phyloP scores from a whole-genome alignment of 768 basidiomycete genomes.

The Hypsizygus marmoreus region DNA sequence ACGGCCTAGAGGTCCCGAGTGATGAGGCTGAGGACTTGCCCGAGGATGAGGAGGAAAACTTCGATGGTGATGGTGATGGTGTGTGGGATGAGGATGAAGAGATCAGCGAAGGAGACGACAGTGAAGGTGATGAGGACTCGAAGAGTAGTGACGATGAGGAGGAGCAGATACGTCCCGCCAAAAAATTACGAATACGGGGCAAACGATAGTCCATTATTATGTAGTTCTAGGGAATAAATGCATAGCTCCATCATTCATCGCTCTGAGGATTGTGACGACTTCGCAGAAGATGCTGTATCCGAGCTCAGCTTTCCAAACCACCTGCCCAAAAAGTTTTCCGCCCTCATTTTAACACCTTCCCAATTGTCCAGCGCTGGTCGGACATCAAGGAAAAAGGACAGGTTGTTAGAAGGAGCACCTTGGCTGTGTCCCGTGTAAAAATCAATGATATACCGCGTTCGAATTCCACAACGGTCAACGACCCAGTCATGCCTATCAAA shows the following conservation, averaged over 20 bases:
- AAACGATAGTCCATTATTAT: constrained; percentile 39
- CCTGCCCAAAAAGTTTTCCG: constrained; percentile 52
- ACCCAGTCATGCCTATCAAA: constrained; percentile 99
- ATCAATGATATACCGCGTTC: constrained; percentile 94
- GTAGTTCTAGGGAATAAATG: constrained; percentile 8
- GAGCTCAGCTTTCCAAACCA: constrained; percentile 24
- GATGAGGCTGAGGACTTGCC: constrained; percentile 19
- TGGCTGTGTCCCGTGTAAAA: constrained; percentile 85
- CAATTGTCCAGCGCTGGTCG: constrained; percentile 92
- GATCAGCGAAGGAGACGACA: constrained; percentile 42
- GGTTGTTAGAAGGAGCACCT: constrained; percentile 45
- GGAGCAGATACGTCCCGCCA: constrained; percentile 46
- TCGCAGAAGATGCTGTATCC: not conserved
- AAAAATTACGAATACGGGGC: constrained; percentile 54
- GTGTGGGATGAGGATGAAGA: constrained; percentile 42
- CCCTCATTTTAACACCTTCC: constrained; percentile 90
- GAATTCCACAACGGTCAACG: constrained; percentile 89
- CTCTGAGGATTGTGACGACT: constrained; percentile 3
- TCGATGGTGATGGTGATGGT: constrained; percentile 34
- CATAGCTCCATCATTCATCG: constrained; percentile 1
- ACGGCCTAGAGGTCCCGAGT: constrained; percentile 23
- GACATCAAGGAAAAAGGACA: constrained; percentile 93
- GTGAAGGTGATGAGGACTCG: constrained; percentile 38
- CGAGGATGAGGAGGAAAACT: constrained; percentile 31
- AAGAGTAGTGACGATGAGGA: constrained; percentile 53